phyloP scores from a whole-genome alignment of 2,329 filamentous ascomycete species.

The Alternaria burnsii region DNA sequence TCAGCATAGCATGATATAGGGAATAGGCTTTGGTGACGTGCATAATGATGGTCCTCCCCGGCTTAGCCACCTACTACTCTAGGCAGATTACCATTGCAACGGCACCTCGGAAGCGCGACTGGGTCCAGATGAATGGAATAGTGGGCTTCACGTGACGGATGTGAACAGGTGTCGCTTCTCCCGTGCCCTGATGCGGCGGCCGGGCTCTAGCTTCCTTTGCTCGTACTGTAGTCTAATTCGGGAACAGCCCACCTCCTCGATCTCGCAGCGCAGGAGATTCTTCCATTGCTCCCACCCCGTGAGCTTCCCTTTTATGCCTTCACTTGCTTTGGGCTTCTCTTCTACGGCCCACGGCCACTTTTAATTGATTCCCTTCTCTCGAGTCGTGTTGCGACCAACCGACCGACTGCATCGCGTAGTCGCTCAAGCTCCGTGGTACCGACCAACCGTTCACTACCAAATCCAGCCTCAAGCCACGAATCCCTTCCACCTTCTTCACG shows the following conservation, averaged over 20 bases:
- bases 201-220: conserved; percentile 26
- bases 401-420: conserved; percentile 11
- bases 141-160: conserved; percentile 20
- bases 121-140: conserved; percentile 10
- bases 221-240: conserved; percentile 36
- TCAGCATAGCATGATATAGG: not conserved
- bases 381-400: not conserved
- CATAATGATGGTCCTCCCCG: not conserved
- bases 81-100: not conserved
- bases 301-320: conserved; percentile 23
- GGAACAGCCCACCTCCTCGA: conserved; percentile 34
- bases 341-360: conserved; percentile 22
- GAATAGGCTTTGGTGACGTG: conserved; percentile 6
- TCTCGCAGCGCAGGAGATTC: conserved; percentile 33
- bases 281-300: conserved; percentile 22
- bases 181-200: conserved; percentile 19
- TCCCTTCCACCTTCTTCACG: conserved; percentile 17
- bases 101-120: not conserved
- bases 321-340: conserved; percentile 18
- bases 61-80: not conserved
- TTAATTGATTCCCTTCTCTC: conserved; percentile 21
- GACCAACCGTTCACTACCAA: conserved; percentile 24
- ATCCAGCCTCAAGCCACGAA: conserved; percentile 25
- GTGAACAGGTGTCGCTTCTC: conserved; percentile 26
- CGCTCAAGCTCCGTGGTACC: conserved; percentile 19